These are phyloP conservation scores for Trichoderma pleuroti DNA, from an alignment of 2,329 filamentous ascomycete genomes.

Conservation along the genomic window DNA sequence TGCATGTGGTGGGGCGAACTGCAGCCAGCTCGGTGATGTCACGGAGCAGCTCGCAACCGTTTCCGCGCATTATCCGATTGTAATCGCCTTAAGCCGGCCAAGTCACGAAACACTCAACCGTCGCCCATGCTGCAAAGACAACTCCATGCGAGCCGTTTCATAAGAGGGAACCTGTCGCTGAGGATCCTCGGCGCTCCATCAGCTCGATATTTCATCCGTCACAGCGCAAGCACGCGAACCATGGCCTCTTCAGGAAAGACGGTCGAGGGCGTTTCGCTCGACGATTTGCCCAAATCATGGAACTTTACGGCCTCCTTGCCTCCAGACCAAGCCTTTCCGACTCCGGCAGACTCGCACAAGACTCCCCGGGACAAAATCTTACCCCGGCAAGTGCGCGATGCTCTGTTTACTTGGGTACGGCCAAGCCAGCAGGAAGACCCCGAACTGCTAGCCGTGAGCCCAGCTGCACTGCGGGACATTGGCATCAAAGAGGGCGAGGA, in stretches of 20 bases:
- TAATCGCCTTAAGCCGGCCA: background rate
- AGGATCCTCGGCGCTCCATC: constrained; percentile 36
- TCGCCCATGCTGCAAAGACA: constrained; percentile 5
- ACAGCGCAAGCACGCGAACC: background rate
- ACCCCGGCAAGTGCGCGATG: constrained; percentile 79
- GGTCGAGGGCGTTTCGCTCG: constrained; percentile 40
- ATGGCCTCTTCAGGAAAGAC: constrained; percentile 13
- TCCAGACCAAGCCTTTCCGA: constrained; percentile 73
- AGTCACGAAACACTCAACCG: background rate
- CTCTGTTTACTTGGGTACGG: constrained; percentile 86
- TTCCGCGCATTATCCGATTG: constrained; percentile 1
- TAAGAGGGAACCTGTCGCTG: constrained; percentile 23
- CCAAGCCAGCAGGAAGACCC: constrained; percentile 69
- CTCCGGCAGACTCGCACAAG: constrained; percentile 74
- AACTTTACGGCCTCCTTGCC: constrained; percentile 65
- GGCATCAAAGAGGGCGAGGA: constrained; percentile 68
- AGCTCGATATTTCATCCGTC: constrained; percentile 11
- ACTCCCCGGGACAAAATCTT: constrained; percentile 73
- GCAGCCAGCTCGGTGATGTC: constrained; percentile 12
- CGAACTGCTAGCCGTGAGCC: constrained; percentile 78
- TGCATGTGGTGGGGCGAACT: constrained; percentile 9
- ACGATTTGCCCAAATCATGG: constrained; percentile 63
- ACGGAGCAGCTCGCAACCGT: background rate
- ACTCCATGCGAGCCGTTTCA: background rate
- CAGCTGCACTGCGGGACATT: constrained; percentile 75